These are phyloP conservation scores for Dioszegia aurantiaca DNA, from an alignment of 768 basidiomycete genomes.

Conservation along the genomic window DNA sequence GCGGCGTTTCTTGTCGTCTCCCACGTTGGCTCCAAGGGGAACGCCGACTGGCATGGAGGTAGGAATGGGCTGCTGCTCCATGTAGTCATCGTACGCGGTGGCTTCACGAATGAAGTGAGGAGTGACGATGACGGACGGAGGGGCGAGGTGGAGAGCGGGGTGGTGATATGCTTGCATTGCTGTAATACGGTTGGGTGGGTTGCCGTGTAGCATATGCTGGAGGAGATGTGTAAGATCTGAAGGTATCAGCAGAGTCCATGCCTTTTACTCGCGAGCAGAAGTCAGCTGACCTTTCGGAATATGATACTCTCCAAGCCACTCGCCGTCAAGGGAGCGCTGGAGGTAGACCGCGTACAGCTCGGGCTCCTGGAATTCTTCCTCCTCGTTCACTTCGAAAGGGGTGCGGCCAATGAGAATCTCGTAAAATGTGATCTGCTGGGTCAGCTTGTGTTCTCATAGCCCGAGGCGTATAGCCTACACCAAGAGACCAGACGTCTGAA, in stretches of 20 bases:
- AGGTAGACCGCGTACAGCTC: constrained; percentile 84
- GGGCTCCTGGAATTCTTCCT: constrained; percentile 72
- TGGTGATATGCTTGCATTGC: constrained; percentile 48
- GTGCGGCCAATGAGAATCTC: constrained; percentile 90
- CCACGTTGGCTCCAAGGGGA: neutral
- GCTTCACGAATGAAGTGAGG: constrained; percentile 50
- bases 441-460: neutral
- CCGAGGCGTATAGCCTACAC: constrained; percentile 40
- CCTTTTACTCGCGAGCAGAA: neutral
- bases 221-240: constrained; percentile 44
- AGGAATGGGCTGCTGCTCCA: constrained; percentile 13
- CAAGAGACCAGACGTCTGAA: constrained; percentile 60
- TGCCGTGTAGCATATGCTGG: constrained; percentile 39
- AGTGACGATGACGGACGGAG: constrained; percentile 43
- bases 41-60: neutral
- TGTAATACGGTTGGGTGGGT: constrained; percentile 37
- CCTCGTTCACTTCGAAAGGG: constrained; percentile 67
- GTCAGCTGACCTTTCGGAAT: constrained; percentile 59
- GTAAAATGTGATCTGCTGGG: constrained; percentile 76
- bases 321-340: constrained; percentile 70
- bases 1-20: constrained; percentile 25
- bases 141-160: constrained; percentile 31
- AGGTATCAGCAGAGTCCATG: neutral
- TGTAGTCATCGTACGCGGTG: constrained; percentile 27
- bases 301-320: constrained; percentile 80